Percentiles rank a stretch among this genome's conserved stretches.
These are phyloP conservation scores for Mimosa pudica DNA, from an alignment of 306 rosid species.

Conservation along the genomic window DNA sequence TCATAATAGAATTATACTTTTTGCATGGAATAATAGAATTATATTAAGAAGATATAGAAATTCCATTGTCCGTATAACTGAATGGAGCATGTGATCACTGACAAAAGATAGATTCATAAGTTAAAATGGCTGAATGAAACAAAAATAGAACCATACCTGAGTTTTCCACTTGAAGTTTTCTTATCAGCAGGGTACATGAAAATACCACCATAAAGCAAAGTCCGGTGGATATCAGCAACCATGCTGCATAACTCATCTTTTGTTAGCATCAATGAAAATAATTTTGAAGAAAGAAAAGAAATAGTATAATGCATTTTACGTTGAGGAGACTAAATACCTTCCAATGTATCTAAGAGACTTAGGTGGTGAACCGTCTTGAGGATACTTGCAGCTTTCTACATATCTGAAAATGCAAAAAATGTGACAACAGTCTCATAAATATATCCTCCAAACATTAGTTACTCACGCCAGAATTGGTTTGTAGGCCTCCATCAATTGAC, in stretches of 20 bases:
- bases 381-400: slow-evolving; percentile 88
- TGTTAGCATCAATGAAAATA: slow-evolving; percentile 17
- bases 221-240: slow-evolving; percentile 96
- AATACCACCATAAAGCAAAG: slow-evolving; percentile 96
- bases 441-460: neutral
- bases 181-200: slow-evolving; percentile 94
- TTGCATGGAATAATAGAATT: no score
- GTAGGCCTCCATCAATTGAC: neutral
- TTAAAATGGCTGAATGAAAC: neutral
- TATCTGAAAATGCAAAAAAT: slow-evolving; percentile 47
- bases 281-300: slow-evolving; percentile 15
- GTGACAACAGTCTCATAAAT: slow-evolving; percentile 6
- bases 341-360: slow-evolving; percentile 92
- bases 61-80: neutral
- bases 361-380: slow-evolving; percentile 74
- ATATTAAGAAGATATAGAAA: neutral
- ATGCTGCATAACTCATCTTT: slow-evolving; percentile 52
- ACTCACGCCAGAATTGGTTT: neutral
- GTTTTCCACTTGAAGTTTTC: slow-evolving; percentile 83
- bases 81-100: neutral
- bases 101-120: neutral
- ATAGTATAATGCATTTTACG: neutral
- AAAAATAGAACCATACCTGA: slow-evolving; percentile 47
- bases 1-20: no score
- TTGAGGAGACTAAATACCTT: slow-evolving; percentile 55